These are phyloP conservation scores for Keithomyces neogunnii DNA, from an alignment of 2,329 filamentous ascomycete genomes.

Conservation along the genomic window DNA sequence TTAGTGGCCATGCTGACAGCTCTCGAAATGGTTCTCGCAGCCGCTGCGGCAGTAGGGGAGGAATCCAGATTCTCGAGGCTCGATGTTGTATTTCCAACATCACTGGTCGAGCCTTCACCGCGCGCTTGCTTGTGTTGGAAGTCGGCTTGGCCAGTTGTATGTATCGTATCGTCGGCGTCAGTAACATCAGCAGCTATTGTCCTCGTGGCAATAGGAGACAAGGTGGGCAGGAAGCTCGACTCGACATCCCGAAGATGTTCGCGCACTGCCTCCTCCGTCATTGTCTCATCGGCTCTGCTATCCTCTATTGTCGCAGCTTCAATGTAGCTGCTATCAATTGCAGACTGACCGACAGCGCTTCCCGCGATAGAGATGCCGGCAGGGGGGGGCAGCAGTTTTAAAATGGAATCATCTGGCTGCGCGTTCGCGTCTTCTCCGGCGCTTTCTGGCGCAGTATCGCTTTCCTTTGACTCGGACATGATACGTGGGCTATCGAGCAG, in stretches of 20 bases:
- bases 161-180: slow-evolving; percentile 52
- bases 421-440: background rate
- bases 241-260: slow-evolving; percentile 55
- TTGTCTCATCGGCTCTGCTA: slow-evolving; percentile 33
- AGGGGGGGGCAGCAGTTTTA: slow-evolving; percentile 11
- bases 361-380: slow-evolving; percentile 6
- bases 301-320: slow-evolving; percentile 30
- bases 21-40: slow-evolving; percentile 44
- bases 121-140: slow-evolving; percentile 2
- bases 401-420: slow-evolving; percentile 9
- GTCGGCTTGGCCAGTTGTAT: slow-evolving; percentile 31
- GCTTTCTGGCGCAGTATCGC: background rate
- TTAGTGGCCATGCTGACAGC: slow-evolving; percentile 38
- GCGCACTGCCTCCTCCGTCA: slow-evolving; percentile 44
- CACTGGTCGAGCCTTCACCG: slow-evolving; percentile 16
- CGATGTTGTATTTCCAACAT: slow-evolving; percentile 35
- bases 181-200: slow-evolving; percentile 24
- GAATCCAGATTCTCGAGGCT: slow-evolving; percentile 46
- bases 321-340: slow-evolving; percentile 31
- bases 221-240: slow-evolving; percentile 53
- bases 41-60: slow-evolving; percentile 47
- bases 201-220: slow-evolving; percentile 46
- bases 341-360: background rate
- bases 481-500: background rate
- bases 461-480: slow-evolving; percentile 1